A percentile compares a stretch with the other conserved stretches of the same genome.
These are phyloP conservation scores for Trichoderma sp. DNA, from an alignment of 2,329 filamentous ascomycete species.

Conservation along the genomic window DNA sequence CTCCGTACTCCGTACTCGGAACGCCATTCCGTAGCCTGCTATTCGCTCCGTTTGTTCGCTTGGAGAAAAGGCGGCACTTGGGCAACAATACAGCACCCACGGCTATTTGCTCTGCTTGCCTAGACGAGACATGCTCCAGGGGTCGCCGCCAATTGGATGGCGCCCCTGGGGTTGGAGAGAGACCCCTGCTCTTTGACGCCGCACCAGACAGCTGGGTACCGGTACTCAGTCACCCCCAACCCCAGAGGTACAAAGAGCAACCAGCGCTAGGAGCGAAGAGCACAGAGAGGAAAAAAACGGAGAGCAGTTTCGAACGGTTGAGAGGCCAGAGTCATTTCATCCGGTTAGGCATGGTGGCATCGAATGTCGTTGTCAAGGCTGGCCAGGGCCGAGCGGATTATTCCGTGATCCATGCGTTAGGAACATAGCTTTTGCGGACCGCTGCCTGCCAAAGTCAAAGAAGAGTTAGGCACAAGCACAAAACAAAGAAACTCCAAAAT, in stretches of 20 bases:
- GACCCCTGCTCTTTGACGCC: constrained; percentile 14
- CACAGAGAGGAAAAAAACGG: background rate
- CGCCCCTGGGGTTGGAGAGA: constrained; percentile 13
- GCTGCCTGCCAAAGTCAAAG: background rate
- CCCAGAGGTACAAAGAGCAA: background rate
- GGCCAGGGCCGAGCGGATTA: background rate
- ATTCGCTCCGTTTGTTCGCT: constrained; percentile 9
- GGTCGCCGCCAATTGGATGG: constrained; percentile 20
- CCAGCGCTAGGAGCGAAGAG: background rate
- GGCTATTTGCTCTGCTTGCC: constrained; percentile 17
- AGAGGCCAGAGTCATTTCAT: background rate
- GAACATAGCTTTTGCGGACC: background rate
- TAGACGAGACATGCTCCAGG: constrained; percentile 20
- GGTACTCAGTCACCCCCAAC: constrained; percentile 5
- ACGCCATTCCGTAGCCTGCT: constrained; percentile 3
- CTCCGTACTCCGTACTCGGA: background rate
- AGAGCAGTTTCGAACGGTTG: background rate
- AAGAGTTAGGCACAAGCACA: background rate
- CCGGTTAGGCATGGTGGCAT: background rate
- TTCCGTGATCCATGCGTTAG: background rate
- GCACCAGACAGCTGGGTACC: constrained; percentile 21
- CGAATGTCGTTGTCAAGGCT: background rate
- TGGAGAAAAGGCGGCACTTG: constrained; percentile 16
- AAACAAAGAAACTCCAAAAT: background rate
- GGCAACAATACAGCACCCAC: constrained; percentile 4